A percentile compares a stretch with the other conserved stretches of the same genome.
Conservation (phyloP, 2,329 filamentous ascomycete genomes). For the Fusarium tuaranense region DNA sequence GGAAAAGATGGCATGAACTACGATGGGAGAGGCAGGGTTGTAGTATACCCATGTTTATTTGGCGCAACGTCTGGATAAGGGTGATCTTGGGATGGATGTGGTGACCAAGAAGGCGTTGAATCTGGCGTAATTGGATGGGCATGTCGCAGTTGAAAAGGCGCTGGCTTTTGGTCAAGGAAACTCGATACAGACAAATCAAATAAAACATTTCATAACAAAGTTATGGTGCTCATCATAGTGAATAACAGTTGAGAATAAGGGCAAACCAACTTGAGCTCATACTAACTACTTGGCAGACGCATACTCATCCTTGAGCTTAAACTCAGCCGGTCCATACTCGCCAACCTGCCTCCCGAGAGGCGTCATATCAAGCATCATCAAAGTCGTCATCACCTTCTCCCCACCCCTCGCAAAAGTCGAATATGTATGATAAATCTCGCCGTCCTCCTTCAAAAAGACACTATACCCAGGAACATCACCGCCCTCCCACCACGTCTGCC, state of each 20-base stretch:
- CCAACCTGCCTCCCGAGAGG: slow-evolving; percentile 50
- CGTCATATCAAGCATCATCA: slow-evolving; percentile 50
- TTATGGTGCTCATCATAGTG: background rate
- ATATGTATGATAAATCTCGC: slow-evolving; percentile 53
- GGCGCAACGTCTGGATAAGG: background rate
- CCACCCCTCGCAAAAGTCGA: slow-evolving; percentile 49
- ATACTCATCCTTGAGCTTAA: slow-evolving; percentile 45
- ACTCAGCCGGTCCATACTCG: slow-evolving; percentile 40
- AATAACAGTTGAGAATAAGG: background rate
- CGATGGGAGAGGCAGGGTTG: background rate
- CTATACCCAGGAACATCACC: slow-evolving; percentile 52
- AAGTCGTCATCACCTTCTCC: slow-evolving; percentile 46
- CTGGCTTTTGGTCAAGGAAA: background rate
- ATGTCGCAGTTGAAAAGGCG: slow-evolving; percentile 23
- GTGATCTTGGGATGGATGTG: background rate
- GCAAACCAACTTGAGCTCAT: background rate
- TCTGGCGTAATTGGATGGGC: slow-evolving; percentile 21
- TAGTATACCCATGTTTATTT: background rate
- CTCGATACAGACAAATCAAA: background rate
- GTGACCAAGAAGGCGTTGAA: slow-evolving; percentile 24
- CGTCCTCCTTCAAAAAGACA: slow-evolving; percentile 49
- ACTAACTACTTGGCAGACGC: background rate
- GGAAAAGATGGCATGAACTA: slow-evolving; percentile 1
- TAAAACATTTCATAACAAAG: background rate
- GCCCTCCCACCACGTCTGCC: slow-evolving; percentile 43